Base-by-base conservation (phyloP, 345 rosid species). In the Citrus maxima region DNA sequence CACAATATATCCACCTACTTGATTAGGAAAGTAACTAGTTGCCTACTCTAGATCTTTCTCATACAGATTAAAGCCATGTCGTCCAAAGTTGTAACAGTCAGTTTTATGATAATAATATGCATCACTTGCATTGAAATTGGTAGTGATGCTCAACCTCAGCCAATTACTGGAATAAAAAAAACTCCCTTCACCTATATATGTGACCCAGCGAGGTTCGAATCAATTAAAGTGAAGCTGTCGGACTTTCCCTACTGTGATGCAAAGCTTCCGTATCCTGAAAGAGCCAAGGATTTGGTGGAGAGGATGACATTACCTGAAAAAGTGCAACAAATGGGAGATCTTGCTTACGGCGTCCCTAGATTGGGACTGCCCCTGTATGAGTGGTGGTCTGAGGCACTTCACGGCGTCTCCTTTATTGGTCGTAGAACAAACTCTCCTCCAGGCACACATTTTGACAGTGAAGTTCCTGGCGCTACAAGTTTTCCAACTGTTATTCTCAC, bases 311-410 rank as follows among this genome's bases (percentile, higher is more conserved):
- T 87, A 6, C 2, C 19, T 1, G 90, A 87, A 69, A 87, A 89
- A 63, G 87, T 78, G 0, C 30, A 3, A 6, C 89, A 84, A 35
- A 46, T 86, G 0, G 88, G 88, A 7, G 10, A 86, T 54, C 71
- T 1, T 7, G 81, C 84, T 12, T 10, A 73, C 4, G 84, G 87
- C 0, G 83, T 87, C 12, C 70, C 79, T 0, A 74, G 88, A 56
- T 22, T 87, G 2, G 90, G 90, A 2, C 60, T 89, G 2, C 88
- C 88, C 0, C 7, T 16, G 55, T 87, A 89, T 34, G 67, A 78
- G 78, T 89, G 90, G 90, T 87, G 90, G 92, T 82, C 86, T 0
- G 89, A 87, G 81, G 92, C 88, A 5, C 77, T 87, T 0, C 90
- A 87, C 18, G 89, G 92, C 2, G 85, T 87, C 21, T 82, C 92